Conservation (phyloP, 768 basidiomycete genomes). For the Kwoniella sp. region DNA sequence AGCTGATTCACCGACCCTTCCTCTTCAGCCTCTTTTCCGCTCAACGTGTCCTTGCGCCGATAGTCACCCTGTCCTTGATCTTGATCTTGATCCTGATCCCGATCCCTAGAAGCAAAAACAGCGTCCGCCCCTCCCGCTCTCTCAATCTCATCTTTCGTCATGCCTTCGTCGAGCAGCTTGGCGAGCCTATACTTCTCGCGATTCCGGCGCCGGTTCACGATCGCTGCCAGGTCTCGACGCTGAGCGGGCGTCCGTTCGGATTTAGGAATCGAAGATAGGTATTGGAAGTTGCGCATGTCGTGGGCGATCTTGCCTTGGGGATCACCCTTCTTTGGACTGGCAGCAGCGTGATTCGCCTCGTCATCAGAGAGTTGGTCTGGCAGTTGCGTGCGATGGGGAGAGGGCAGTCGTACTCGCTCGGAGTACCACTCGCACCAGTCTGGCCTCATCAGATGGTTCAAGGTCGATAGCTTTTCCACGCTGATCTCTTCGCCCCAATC, state of each 20-base stretch:
- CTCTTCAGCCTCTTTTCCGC: not conserved
- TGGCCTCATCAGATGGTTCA: constrained; percentile 57
- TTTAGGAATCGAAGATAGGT: constrained; percentile 12
- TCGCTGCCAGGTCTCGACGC: constrained; percentile 1
- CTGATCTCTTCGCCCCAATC: constrained; percentile 54
- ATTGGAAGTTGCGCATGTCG: constrained; percentile 9
- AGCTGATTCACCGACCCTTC: not conserved
- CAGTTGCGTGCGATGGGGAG: not conserved
- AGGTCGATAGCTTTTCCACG: constrained; percentile 49
- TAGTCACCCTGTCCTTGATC: not conserved
- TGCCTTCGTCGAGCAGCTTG: constrained; percentile 27
- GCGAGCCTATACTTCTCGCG: constrained; percentile 26
- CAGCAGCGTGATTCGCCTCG: not conserved
- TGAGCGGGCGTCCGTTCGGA: constrained; percentile 12
- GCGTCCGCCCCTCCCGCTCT: constrained; percentile 32
- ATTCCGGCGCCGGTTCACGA: constrained; percentile 20
- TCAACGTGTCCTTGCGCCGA: not conserved
- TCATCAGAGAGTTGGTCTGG: not conserved
- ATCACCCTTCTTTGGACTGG: constrained; percentile 3
- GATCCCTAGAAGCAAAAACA: constrained; percentile 13
- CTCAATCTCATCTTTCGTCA: constrained; percentile 34
- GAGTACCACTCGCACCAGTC: constrained; percentile 29
- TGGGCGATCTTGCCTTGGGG: constrained; percentile 17
- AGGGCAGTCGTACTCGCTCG: constrained; percentile 11
- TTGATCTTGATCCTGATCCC: constrained; percentile 2